phyloP scores from a whole-genome alignment of 208 protist genomes.

The Porcisia hertigi region DNA sequence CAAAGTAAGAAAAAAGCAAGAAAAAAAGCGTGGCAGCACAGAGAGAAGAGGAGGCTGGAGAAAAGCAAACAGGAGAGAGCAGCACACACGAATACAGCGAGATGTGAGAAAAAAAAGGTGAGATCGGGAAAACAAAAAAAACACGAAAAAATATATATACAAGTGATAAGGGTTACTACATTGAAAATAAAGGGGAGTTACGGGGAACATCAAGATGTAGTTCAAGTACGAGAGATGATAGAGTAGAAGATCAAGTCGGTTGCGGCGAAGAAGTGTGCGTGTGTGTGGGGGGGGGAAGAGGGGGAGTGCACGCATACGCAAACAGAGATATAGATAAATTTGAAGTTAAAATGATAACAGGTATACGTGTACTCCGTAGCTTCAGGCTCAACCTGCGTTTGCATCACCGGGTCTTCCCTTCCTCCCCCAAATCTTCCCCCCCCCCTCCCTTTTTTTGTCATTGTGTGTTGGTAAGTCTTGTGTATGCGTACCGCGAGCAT shows the following conservation, averaged over 20 bases:
- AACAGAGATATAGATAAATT: neutral
- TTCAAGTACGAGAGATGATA: neutral
- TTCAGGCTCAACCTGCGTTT: too few relatives aligned
- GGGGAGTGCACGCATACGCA: neutral
- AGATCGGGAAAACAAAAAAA: too few relatives aligned
- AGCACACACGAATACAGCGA: neutral
- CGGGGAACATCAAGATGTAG: neutral
- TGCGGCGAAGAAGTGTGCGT: neutral
- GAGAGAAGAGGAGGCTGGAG: neutral
- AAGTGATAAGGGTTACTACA: neutral
- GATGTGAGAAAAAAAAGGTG: neutral
- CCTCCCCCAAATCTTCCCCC: too few relatives aligned
- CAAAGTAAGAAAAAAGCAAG: too few relatives aligned
- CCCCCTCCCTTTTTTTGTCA: too few relatives aligned
- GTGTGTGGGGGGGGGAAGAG: neutral
- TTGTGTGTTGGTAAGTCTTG: too few relatives aligned
- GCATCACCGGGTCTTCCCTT: too few relatives aligned
- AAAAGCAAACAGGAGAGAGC: neutral
- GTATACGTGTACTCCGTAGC: too few relatives aligned
- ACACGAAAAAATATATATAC: neutral
- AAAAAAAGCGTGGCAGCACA: neutral
- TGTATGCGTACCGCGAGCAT: too few relatives aligned
- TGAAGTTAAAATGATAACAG: too few relatives aligned
- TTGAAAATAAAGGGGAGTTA: neutral
- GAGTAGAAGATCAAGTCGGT: too few relatives aligned